Percentiles rank a stretch among this genome's conserved stretches.
These are phyloP conservation scores for Ramichloridium luteum DNA, from an alignment of 2,329 filamentous ascomycete genomes.

Conservation along the genomic window DNA sequence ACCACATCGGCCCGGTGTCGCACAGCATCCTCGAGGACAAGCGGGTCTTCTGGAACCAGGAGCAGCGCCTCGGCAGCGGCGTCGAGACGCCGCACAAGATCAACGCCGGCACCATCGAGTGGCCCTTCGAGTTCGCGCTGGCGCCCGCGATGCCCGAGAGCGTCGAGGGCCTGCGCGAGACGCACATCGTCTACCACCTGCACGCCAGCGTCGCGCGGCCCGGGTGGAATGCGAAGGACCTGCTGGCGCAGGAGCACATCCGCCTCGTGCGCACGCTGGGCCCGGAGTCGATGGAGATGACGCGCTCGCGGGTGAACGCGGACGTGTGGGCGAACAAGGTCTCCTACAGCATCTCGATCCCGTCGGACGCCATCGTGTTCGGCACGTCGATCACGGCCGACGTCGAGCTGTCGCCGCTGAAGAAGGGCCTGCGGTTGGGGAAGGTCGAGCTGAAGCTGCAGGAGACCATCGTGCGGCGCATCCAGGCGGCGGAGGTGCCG, in stretches of 20 bases:
- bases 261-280: constrained; percentile 38
- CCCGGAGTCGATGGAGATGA: constrained; percentile 57
- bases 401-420: constrained; percentile 73
- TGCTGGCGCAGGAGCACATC: constrained; percentile 59
- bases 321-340: constrained; percentile 98
- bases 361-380: constrained; percentile 88
- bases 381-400: constrained; percentile 76
- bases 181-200: constrained; percentile 78
- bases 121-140: constrained; percentile 39
- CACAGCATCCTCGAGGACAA: constrained; percentile 34
- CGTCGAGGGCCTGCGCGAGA: constrained; percentile 76
- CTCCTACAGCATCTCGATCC: constrained; percentile 86
- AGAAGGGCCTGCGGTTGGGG: constrained; percentile 82
- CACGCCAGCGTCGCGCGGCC: constrained; percentile 73
- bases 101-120: constrained; percentile 37
- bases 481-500: constrained; percentile 23
- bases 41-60: constrained; percentile 34
- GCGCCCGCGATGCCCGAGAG: constrained; percentile 56
- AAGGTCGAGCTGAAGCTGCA: constrained; percentile 68
- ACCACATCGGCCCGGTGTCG: constrained; percentile 25
- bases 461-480: constrained; percentile 52
- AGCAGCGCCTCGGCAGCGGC: constrained; percentile 32
- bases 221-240: constrained; percentile 78
- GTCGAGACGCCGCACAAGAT: constrained; percentile 38
- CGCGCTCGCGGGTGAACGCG: constrained; percentile 50